Evolutionary conservation across 352 stramenopile genomes (phyloP).

Genomic region (Globisporangium recalcitrans): DNA sequence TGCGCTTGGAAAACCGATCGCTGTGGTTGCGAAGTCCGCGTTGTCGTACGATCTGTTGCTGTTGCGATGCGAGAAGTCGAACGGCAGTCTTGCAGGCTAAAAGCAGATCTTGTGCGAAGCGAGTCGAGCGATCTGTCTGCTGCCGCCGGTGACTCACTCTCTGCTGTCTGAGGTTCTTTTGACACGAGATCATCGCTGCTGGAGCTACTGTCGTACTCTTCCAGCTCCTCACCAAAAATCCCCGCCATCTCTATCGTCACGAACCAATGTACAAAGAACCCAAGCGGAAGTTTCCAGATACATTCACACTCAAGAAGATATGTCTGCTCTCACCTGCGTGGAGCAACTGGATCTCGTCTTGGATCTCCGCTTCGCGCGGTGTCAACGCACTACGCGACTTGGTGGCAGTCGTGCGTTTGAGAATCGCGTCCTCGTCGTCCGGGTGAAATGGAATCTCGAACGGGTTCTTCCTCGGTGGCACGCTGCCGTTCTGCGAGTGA

Average conservation of each 20-base stretch:
- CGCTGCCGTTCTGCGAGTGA: neutral
- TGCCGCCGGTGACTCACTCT: neutral
- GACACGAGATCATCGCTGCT: neutral
- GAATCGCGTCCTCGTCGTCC: constrained; percentile 11
- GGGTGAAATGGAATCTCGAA: constrained; percentile 53
- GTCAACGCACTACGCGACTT: neutral
- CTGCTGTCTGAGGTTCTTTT: neutral
- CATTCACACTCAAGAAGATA: neutral
- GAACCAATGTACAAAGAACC: too few relatives aligned
- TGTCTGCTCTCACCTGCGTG: constrained; percentile 27
- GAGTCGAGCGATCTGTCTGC: neutral
- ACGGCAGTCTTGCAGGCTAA: neutral
- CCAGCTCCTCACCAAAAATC: constrained; percentile 42
- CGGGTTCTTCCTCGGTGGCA: constrained; percentile 21
- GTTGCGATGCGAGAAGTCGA: neutral
- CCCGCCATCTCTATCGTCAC: constrained; percentile 36
- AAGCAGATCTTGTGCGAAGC: neutral
- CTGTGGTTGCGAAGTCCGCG: neutral
- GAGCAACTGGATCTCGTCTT: constrained; percentile 39
- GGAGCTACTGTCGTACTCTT: constrained; percentile 25
- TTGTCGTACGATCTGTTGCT: neutral
- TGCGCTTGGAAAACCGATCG: neutral
- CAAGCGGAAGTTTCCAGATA: neutral
- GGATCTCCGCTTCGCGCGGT: constrained; percentile 14
- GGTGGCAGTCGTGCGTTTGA: neutral